Percentiles rank a stretch among this genome's conserved stretches.
These are phyloP conservation scores for Leishmania tropica DNA, from an alignment of 208 protist species.

Conservation along the genomic window DNA sequence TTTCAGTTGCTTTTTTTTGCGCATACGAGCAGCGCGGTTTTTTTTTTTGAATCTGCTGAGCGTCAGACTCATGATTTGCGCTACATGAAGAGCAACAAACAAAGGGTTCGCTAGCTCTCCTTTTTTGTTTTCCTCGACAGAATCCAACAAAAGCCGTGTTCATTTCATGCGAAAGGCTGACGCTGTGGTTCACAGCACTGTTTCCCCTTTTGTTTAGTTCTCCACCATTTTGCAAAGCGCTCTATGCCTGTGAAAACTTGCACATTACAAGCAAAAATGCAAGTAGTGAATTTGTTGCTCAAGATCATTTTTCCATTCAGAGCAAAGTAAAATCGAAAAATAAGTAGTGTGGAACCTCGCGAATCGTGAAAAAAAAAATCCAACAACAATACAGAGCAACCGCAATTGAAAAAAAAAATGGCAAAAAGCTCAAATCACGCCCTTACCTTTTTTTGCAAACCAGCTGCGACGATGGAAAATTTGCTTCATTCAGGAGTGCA, in stretches of 20 bases:
- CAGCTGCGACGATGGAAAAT: conserved; percentile 30
- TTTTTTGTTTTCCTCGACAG: not conserved
- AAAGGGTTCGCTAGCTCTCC: not conserved
- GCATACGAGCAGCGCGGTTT: not conserved
- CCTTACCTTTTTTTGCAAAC: conserved; percentile 10
- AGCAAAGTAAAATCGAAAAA: not conserved
- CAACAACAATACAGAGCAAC: not conserved
- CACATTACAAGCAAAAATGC: no score
- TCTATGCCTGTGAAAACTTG: not conserved
- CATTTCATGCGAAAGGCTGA: not conserved
- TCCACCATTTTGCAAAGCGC: not conserved
- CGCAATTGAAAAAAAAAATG: not conserved
- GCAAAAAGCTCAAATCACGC: not conserved
- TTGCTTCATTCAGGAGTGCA: conserved; percentile 47
- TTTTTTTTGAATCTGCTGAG: not conserved
- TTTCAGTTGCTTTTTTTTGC: not conserved
- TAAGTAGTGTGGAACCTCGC: not conserved
- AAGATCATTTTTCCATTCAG: not conserved
- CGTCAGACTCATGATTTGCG: not conserved
- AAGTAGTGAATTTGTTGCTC: not conserved
- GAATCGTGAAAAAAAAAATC: not conserved
- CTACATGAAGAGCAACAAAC: not conserved
- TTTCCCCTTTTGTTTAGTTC: not conserved
- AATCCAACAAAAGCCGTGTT: not conserved
- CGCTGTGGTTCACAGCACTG: not conserved